Base-by-base conservation (phyloP, 805 yeast species). In the Candida tallmaniae region DNA sequence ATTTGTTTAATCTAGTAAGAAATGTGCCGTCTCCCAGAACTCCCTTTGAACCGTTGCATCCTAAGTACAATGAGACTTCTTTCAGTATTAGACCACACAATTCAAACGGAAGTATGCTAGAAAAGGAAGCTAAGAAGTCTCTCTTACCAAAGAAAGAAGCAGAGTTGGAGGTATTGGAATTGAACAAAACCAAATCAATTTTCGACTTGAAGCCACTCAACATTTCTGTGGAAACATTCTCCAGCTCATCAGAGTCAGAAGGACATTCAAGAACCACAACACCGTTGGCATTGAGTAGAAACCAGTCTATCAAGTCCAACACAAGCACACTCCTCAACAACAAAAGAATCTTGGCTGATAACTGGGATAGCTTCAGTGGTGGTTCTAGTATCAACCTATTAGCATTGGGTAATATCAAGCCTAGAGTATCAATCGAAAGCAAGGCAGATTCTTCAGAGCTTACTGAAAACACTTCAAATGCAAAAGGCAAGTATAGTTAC, bases 191-290 rank as follows among this genome's bases (percentile, higher is more conserved):
- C 6, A 23, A 28, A 12, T 41, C 34, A 34, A 32, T 15, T 14
- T 58, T 49, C 34, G 53, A 48, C 34, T 47, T 62, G 25, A 50
- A 46, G 31, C 68, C 68, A 6, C 41, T 58, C 37, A 48, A 46
- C 28, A 35, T 64, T 19, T 62, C 68, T 11, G 48, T 47, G n/a
- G 56, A 47, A 6, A 61, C 65, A 1, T 39, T 61, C 5, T 51
- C 58, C 2, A 44, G 61, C 6, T 49, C 60, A 3, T 48, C 33
- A 7, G 47, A 40, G 12, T 44, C 48, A 3, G 44, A 31, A 2
- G 14, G 27, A 19, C 12, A 23, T 7, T 38, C 36, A 4, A 38
- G 38, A 38, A 39, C 47, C 4, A 40, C 44, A 9, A 40, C 44
- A 9, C 45, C 41, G 18, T 20, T 37, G 6, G 44, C 27, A 8